Conservation (phyloP, 305 asterid genomes). For the Fraxinus xanthoxyloides region DNA sequence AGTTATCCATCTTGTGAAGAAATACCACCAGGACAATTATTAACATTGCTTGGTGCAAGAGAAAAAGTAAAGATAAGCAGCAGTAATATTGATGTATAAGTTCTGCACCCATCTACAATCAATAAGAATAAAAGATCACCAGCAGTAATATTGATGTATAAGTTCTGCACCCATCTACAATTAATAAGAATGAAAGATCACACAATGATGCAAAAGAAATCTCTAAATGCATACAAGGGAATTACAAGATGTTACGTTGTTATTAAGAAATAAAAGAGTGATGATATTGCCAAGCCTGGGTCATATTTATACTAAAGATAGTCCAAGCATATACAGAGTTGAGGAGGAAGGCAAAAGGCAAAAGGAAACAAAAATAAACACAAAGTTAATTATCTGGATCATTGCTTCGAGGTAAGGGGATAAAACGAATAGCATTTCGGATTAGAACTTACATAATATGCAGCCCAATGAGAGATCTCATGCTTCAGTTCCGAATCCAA, state of each 20-base stretch:
- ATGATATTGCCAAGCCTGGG: not conserved
- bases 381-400: not conserved
- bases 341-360: not conserved
- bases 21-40: not conserved
- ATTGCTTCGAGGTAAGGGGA: not conserved
- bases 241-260: not conserved
- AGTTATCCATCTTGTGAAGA: not conserved
- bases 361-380: constrained; percentile 10
- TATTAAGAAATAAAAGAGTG: not conserved
- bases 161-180: not conserved
- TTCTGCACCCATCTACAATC: not conserved
- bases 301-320: not conserved
- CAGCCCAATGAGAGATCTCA: constrained; percentile 90
- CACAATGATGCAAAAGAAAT: not conserved
- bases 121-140: not conserved
- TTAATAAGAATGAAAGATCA: not conserved
- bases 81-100: not conserved
- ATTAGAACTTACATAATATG: constrained; percentile 73
- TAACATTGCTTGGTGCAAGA: not conserved
- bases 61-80: not conserved
- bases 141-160: not conserved
- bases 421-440: not conserved
- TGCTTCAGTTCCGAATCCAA: constrained; percentile 91
- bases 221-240: not conserved
- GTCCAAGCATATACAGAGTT: not conserved